Evolutionary conservation across 176 grass and related monocot species (phyloP).

Genomic region (Thinopyrum elongatum): DNA sequence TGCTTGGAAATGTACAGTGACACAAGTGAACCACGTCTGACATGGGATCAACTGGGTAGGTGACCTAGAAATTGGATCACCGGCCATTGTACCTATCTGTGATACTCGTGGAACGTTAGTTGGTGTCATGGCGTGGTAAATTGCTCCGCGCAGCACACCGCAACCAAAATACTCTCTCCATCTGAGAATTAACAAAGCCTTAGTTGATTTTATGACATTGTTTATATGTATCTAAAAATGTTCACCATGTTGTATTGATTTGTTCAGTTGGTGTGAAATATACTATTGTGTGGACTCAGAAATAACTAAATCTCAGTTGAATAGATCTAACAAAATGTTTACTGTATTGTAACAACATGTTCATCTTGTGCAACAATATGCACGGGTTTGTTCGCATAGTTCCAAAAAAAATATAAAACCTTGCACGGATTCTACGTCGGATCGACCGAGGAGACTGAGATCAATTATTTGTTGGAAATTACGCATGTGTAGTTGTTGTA

Average conservation of each 20-base stretch:
- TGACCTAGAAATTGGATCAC: slow-evolving; percentile 10
- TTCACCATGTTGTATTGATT: not conserved
- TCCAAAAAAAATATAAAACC: too few species aligned
- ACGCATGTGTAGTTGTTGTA: too few species aligned
- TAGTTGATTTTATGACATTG: not conserved
- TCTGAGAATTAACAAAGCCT: not conserved
- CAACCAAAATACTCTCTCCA: not conserved
- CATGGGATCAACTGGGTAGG: not conserved
- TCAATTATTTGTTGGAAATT: too few species aligned
- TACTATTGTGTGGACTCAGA: too few species aligned
- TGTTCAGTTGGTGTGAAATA: too few species aligned
- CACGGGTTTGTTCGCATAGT: too few species aligned
- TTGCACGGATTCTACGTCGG: too few species aligned
- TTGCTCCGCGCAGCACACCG: not conserved
- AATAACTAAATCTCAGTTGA: too few species aligned
- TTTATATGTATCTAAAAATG: not conserved
- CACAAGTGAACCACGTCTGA: not conserved
- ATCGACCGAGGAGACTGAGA: too few species aligned
- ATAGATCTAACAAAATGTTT: too few species aligned
- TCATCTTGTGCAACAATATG: too few species aligned
- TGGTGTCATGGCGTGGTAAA: not conserved
- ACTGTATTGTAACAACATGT: too few species aligned
- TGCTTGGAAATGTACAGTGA: slow-evolving; percentile 10
- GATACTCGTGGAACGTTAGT: not conserved
- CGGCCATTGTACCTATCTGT: not conserved